A percentile compares a stretch with the other conserved stretches of the same genome.
These are phyloP conservation scores for Pleurotus tuber-regium DNA, from an alignment of 768 basidiomycete species.

Conservation along the genomic window DNA sequence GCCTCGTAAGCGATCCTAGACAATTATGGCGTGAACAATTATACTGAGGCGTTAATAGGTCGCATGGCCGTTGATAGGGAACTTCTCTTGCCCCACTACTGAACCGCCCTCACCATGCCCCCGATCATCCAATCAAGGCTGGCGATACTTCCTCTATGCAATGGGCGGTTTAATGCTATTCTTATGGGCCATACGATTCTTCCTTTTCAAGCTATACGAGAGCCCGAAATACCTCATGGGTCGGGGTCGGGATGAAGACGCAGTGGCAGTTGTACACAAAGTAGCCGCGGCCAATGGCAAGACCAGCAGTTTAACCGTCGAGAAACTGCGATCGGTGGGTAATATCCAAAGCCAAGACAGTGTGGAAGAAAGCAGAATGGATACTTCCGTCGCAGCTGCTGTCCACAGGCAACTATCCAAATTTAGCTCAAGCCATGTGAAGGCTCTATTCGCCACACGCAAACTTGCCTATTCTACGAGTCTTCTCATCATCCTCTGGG, in stretches of 20 bases:
- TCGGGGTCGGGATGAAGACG: constrained; percentile 58
- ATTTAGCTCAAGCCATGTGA: constrained; percentile 41
- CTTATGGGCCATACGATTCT: constrained; percentile 60
- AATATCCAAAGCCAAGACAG: constrained; percentile 5
- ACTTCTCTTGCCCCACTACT: constrained; percentile 54
- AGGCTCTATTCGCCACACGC: constrained; percentile 58
- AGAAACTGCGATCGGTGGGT: constrained; percentile 39
- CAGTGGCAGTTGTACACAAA: constrained; percentile 58
- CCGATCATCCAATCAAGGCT: constrained; percentile 59
- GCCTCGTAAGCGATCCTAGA: constrained; percentile 26
- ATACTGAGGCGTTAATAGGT: constrained; percentile 33
- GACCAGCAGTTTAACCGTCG: constrained; percentile 44
- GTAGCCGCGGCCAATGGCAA: constrained; percentile 62
- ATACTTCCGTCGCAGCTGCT: constrained; percentile 19
- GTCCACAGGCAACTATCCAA: constrained; percentile 36
- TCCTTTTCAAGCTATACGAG: constrained; percentile 65
- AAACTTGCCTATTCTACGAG: constrained; percentile 67
- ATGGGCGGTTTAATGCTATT: constrained; percentile 72
- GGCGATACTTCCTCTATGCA: constrained; percentile 73
- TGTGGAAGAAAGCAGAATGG: neutral
- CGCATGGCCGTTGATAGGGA: constrained; percentile 72
- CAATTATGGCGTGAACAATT: neutral
- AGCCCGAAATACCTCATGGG: constrained; percentile 74
- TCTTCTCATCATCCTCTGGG: constrained; percentile 55
- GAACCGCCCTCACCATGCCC: constrained; percentile 31